Base-by-base conservation (phyloP, 2,329 filamentous ascomycete species). In the Ophiocordyceps camponoti-leonardi region DNA sequence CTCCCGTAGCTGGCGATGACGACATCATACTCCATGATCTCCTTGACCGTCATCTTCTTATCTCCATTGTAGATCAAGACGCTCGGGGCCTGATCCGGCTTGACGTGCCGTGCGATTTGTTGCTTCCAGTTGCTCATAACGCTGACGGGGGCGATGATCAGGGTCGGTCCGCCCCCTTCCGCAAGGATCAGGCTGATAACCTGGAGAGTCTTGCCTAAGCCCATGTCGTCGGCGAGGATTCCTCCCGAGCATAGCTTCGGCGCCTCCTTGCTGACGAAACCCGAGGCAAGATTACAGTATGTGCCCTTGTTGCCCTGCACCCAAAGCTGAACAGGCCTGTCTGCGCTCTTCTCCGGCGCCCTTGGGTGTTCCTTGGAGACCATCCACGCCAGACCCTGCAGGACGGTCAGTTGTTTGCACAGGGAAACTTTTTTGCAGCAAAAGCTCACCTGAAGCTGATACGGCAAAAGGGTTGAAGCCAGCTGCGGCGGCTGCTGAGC, bases 41-140 rank as follows among this genome's bases (percentile, higher is more conserved):
- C 73, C 11, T 66, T 54, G 2, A 64, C 66, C 45, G 73, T 71
- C 46, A 72, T 65, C 50, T 76, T 79, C 69, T 52, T 70, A 64
- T 51, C 64, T 0, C 83, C 83, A 55, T 94, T 85, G 56, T 90
- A 92, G 30, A 81, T 77, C 53, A 86, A 68, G 5, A 92, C 70
- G 11, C 71, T 77, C 7, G 86, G 75, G 2, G 68, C 63, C 46
- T 75, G 64, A n/a, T 81, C 72, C 6, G 69, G 59, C 35, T 77
- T 72, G 42, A 90, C 73, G 55, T 94, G 87, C 35, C 73, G 71
- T 49, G 75, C 67, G 45, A 90, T 83, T 60, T 94, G 86, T 45
- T 81, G 77, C 53, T 76, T 77, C 87, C 87, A 94, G 53, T 94
- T 94, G 56, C 81, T 87, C 83, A 94, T 88, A 19, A 94, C 86